Evolutionary conservation across 345 rosid species (phyloP).

Genomic region (Corchorus olitorius): DNA sequence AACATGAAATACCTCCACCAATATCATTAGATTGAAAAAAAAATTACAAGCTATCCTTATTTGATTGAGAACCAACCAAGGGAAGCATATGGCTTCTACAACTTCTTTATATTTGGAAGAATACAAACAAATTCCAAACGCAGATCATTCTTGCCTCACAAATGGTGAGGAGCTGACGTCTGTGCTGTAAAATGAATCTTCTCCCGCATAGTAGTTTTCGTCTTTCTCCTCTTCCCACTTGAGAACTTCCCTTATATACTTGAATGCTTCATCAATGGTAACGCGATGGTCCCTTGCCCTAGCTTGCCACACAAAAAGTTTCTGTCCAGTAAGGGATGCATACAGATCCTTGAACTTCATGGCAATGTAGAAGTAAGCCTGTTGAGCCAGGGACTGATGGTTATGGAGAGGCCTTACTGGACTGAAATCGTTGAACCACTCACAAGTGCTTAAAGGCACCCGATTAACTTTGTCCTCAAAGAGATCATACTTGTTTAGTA

Average conservation of each 20-base stretch:
- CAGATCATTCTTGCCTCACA: constrained; percentile 47
- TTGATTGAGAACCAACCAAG: not conserved
- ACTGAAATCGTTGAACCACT: constrained; percentile 88
- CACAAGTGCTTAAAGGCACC: constrained; percentile 65
- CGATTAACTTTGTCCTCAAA: constrained; percentile 84
- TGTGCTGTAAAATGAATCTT: constrained; percentile 92
- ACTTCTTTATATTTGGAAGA: not conserved
- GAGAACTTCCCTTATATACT: constrained; percentile 88
- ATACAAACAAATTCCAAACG: not conserved
- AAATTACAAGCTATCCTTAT: not conserved
- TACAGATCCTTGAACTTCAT: constrained; percentile 95
- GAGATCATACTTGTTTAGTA: constrained; percentile 91
- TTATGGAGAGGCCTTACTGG: constrained; percentile 66
- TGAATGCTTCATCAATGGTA: constrained; percentile 81
- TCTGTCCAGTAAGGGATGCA: constrained; percentile 66
- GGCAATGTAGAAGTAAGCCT: constrained; percentile 90
- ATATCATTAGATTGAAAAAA: not conserved
- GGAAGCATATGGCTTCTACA: constrained; percentile 8
- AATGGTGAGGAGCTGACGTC: constrained; percentile 90
- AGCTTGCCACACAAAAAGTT: constrained; percentile 94
- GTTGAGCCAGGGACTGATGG: constrained; percentile 78
- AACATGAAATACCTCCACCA: not conserved
- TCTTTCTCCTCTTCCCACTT: constrained; percentile 98
- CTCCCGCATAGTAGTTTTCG: constrained; percentile 64
- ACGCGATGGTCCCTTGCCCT: constrained; percentile 76